Evolutionary conservation across 768 basidiomycete species (phyloP), one percentile per base, ranked within the genome.

Genomic region (Crepidotus variabilis): DNA sequence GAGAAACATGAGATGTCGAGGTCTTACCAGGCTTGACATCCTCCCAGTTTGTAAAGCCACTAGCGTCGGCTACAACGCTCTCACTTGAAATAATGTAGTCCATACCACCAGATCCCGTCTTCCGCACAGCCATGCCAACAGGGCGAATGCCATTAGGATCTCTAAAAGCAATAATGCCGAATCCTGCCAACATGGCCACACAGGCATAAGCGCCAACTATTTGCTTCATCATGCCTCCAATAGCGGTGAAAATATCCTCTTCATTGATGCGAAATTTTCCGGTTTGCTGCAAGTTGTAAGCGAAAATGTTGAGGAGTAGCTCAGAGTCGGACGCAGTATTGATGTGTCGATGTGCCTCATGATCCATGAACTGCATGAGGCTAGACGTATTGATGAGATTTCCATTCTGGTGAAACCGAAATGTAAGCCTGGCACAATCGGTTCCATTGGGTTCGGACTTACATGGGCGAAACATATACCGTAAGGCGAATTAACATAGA

Each of bases 401-500:
- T 39, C 97, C 97, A 73, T 99, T 99, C 95, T 99, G 65, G 14
- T 51, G 14, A 33, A 28, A 14, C 18, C 28, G 52, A 28, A 58
- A 55, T 51, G 20, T 45, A 22, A 61, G 51, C 57, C 24, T n/a
- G 6, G 60, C 18, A 47, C 47, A 52, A 18, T 53, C 35, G 50
- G 49, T 11, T 24, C 52, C 49, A 21, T 33, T 23, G 23, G 39
- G 4, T 43, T 14, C 18, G 39, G 39, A 77, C 88, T 60, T 70
- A 95, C 96, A 78, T 99, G 96, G 18, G 92, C 97, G 68, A 99
- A 90, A 59, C 95, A 93, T 67, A 99, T 96, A 51, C 97, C 97
- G 70, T 98, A 99, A 2, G 97, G 97, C n/a, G 94, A 96, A 76
- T 99, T 99, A 64, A 99, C 97, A 69, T 99, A 99, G 80, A 99